A percentile compares a stretch with the other conserved stretches of the same genome.
Evolutionary conservation across 345 rosid genomes (phyloP).

Genomic region (Boechera stricta): DNA sequence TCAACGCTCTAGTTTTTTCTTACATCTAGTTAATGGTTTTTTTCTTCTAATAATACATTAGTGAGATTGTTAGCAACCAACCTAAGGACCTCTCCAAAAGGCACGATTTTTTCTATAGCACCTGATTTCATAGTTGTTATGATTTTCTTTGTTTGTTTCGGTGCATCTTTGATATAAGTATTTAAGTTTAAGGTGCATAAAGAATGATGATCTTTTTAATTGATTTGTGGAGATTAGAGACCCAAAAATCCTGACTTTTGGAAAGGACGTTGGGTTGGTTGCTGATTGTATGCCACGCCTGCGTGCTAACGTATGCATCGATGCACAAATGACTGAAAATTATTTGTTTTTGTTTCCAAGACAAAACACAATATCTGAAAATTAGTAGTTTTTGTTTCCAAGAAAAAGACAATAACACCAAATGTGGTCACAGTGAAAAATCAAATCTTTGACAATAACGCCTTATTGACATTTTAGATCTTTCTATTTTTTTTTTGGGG

Average conservation of each 20-base stretch:
- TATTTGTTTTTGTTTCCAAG: background rate
- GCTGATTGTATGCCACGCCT: conserved; percentile 24
- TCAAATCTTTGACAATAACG: too few relatives aligned
- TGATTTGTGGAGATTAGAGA: background rate
- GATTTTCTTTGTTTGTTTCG: too few relatives aligned
- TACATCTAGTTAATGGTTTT: too few relatives aligned
- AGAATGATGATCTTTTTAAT: background rate
- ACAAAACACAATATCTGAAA: background rate
- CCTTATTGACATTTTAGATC: background rate
- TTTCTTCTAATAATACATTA: too few relatives aligned
- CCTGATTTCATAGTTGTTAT: background rate
- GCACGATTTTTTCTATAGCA: background rate
- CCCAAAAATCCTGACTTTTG: conserved; percentile 4
- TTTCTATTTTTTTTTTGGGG: background rate
- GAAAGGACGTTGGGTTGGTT: conserved; percentile 6
- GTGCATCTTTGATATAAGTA: background rate
- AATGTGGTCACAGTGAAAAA: background rate
- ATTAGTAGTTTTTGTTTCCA: background rate
- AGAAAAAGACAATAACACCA: background rate
- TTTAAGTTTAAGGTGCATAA: background rate
- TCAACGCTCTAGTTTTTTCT: too few relatives aligned
- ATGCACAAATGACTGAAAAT: background rate
- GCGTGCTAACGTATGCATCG: background rate
- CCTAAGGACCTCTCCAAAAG: conserved; percentile 10
- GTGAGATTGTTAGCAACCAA: background rate